These are phyloP conservation scores for Emmonsia crescens DNA, from an alignment of 2,329 filamentous ascomycete genomes.

Conservation along the genomic window DNA sequence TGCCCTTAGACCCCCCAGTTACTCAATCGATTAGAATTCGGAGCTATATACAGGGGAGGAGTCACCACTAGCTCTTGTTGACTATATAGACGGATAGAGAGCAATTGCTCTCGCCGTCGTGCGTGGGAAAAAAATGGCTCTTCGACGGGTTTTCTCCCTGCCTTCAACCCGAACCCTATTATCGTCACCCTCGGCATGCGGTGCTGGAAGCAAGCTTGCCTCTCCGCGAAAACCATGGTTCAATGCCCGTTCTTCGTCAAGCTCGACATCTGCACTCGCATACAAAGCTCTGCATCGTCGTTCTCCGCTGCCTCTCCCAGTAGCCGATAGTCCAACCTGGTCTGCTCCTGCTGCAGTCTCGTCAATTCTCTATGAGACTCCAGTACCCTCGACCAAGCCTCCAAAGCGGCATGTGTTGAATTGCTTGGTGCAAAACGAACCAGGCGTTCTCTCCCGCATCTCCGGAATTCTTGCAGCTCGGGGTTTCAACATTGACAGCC, in stretches of 20 bases:
- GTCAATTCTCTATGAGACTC: conserved; percentile 98
- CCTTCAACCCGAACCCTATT: conserved; percentile 16
- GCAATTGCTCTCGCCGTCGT: conserved; percentile 2
- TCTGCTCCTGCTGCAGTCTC: conserved; percentile 86
- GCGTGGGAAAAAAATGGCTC: conserved; percentile 23
- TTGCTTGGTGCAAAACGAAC: conserved; percentile 97
- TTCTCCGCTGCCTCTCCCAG: conserved; percentile 72
- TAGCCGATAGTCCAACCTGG: conserved; percentile 68
- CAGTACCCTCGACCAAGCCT: conserved; percentile 67
- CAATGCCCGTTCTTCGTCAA: conserved; percentile 9
- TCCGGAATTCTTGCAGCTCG: conserved; percentile 92
- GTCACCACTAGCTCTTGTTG: background rate
- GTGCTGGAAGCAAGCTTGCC: background rate
- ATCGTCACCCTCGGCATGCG: conserved; percentile 13
- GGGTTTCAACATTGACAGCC: conserved; percentile 97
- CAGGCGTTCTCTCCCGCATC: conserved; percentile 89
- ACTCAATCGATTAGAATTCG: background rate
- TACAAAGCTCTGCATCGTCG: conserved; percentile 96
- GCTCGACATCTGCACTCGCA: conserved; percentile 80
- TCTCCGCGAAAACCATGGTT: background rate
- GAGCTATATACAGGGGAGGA: background rate
- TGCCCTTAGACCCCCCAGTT: background rate
- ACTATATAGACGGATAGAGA: background rate
- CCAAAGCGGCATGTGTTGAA: conserved; percentile 95
- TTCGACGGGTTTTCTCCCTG: conserved; percentile 28